phyloP scores from a whole-genome alignment of 208 protist species.

The Trypanosoma caninum region DNA sequence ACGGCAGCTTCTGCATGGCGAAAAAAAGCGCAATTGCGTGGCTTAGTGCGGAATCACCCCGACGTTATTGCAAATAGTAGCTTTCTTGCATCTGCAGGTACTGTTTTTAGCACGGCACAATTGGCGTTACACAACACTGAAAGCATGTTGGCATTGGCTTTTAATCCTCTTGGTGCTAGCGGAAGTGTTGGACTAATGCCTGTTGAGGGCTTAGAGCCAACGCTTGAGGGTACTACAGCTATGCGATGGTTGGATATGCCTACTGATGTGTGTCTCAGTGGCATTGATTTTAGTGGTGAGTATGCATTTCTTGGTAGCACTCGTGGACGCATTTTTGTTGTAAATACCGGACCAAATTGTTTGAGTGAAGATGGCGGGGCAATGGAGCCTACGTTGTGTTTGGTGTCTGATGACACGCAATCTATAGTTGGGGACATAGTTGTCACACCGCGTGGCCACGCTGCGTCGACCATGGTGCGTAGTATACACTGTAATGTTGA shows the following conservation, averaged over 20 bases:
- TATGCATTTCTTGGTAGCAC: slow-evolving; percentile 61
- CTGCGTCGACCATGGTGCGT: slow-evolving; percentile 62
- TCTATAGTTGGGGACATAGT: slow-evolving; percentile 43
- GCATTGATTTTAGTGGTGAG: slow-evolving; percentile 64
- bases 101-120: slow-evolving; percentile 50
- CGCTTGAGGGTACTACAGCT: slow-evolving; percentile 34
- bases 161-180: slow-evolving; percentile 45
- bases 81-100: slow-evolving; percentile 37
- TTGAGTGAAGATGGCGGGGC: slow-evolving; percentile 30
- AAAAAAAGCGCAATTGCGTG: slow-evolving; percentile 69
- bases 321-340: slow-evolving; percentile 64
- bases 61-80: slow-evolving; percentile 48
- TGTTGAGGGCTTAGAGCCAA: slow-evolving; percentile 26
- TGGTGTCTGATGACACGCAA: slow-evolving; percentile 23
- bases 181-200: slow-evolving; percentile 65
- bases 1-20: slow-evolving; percentile 65
- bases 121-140: slow-evolving; percentile 65
- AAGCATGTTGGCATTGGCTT: slow-evolving; percentile 48
- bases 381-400: slow-evolving; percentile 29
- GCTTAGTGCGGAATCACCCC: slow-evolving; percentile 70
- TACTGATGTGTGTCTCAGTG: slow-evolving; percentile 28
- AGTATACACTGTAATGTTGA: slow-evolving; percentile 44
- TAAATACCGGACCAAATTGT: slow-evolving; percentile 26
- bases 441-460: slow-evolving; percentile 49
- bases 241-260: slow-evolving; percentile 75